These are phyloP conservation scores for Atkinsonella texensis DNA, from an alignment of 2,329 filamentous ascomycete species.

Conservation along the genomic window DNA sequence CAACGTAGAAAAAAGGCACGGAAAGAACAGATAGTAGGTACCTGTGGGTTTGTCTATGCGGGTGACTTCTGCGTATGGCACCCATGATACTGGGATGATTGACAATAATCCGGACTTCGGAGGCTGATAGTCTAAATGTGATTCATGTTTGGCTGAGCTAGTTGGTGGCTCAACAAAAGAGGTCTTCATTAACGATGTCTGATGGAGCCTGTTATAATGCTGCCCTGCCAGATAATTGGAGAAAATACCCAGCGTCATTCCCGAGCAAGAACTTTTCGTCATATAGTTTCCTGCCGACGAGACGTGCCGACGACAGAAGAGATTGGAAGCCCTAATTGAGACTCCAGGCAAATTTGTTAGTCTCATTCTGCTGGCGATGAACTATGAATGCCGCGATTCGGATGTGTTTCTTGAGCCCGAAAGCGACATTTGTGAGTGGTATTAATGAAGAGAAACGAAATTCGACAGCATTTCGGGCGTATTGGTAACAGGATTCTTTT, in stretches of 20 bases:
- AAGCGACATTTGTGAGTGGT: background rate
- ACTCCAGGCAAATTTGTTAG: background rate
- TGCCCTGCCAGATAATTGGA: background rate
- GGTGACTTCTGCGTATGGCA: slow-evolving; percentile 73
- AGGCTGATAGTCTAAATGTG: slow-evolving; percentile 41
- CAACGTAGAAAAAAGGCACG: slow-evolving; percentile 73
- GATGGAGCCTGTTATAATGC: background rate
- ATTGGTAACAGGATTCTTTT: background rate
- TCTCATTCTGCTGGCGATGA: slow-evolving; percentile 1
- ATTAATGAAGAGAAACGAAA: background rate
- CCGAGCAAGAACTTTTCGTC: background rate
- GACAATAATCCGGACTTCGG: slow-evolving; percentile 62
- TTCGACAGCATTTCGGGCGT: background rate
- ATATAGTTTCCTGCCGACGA: background rate
- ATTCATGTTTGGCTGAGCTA: background rate
- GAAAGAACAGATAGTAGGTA: slow-evolving; percentile 76
- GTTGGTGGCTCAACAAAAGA: background rate
- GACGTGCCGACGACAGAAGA: background rate
- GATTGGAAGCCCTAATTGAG: background rate
- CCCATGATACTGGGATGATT: slow-evolving; percentile 52
- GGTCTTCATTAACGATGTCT: background rate
- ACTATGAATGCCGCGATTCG: background rate
- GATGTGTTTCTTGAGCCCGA: background rate
- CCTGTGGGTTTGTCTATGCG: slow-evolving; percentile 73
- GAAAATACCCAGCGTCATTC: background rate